Conservation (phyloP, 1,284 basidiomycete species). For the Agroathelia rolfsii region DNA sequence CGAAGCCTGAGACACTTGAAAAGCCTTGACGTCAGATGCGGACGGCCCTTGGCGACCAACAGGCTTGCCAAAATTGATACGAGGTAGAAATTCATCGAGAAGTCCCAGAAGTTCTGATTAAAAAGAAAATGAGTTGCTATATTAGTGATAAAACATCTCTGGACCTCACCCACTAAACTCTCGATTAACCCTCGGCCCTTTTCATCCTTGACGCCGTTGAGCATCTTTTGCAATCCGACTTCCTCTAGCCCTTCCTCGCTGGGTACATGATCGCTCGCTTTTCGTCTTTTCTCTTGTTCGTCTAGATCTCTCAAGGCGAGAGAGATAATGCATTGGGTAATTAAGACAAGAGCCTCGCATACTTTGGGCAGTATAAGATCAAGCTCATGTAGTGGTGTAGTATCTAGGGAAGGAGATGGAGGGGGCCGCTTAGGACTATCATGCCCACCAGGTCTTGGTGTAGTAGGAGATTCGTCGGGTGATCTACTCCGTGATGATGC, state of each 20-base stretch:
- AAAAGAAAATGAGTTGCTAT: constrained; percentile 9
- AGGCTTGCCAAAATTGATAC: constrained; percentile 63
- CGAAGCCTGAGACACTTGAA: constrained; percentile 15
- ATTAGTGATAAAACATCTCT: constrained; percentile 6
- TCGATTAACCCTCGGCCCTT: constrained; percentile 40
- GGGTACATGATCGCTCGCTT: constrained; percentile 10
- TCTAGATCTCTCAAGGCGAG: constrained; percentile 50
- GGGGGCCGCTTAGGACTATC: constrained; percentile 12
- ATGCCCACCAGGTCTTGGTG: not conserved
- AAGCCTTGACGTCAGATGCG: too few relatives aligned
- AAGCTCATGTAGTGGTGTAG: constrained; percentile 24
- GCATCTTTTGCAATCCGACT: constrained; percentile 28
- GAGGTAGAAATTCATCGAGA: constrained; percentile 67
- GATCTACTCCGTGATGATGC: not conserved
- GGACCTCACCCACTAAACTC: constrained; percentile 47
- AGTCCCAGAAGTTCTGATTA: constrained; percentile 56
- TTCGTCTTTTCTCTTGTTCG: constrained; percentile 26
- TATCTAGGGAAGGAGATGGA: constrained; percentile 12
- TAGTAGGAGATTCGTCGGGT: too few relatives aligned
- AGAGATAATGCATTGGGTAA: constrained; percentile 67
- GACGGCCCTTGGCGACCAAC: constrained; percentile 21
- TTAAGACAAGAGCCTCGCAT: constrained; percentile 71
- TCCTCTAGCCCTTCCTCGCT: too few relatives aligned
- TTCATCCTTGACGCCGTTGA: constrained; percentile 31
- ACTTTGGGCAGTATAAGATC: constrained; percentile 64